A percentile compares a stretch with the other conserved stretches of the same genome.
Evolutionary conservation across 2,329 filamentous ascomycete species (phyloP).

Genomic region (Ceratocystis huliohia): DNA sequence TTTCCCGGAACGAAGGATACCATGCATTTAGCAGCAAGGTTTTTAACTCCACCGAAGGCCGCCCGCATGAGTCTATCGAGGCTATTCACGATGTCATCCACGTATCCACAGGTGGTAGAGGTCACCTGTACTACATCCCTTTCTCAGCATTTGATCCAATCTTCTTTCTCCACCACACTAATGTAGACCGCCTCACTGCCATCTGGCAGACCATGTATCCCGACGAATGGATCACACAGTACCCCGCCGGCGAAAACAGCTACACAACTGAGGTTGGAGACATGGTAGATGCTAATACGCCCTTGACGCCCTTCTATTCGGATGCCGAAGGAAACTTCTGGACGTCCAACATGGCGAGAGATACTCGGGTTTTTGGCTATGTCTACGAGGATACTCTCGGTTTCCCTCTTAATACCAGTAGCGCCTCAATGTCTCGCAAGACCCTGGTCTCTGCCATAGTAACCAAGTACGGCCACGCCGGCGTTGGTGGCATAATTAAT

Average conservation of each 20-base stretch:
- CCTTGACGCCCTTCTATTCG: constrained; percentile 55
- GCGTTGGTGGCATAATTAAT: constrained; percentile 45
- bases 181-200: constrained; percentile 61
- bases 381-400: constrained; percentile 52
- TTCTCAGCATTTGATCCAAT: constrained; percentile 69
- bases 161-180: constrained; percentile 66
- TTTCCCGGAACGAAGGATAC: constrained; percentile 55
- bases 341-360: constrained; percentile 50
- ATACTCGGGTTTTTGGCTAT: constrained; percentile 54
- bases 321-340: constrained; percentile 49
- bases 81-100: constrained; percentile 53
- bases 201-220: constrained; percentile 68
- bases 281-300: constrained; percentile 41
- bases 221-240: constrained; percentile 49
- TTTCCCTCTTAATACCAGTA: constrained; percentile 22
- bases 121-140: constrained; percentile 58
- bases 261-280: constrained; percentile 47
- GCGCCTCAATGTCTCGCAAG: constrained; percentile 18
- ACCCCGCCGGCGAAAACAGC: constrained; percentile 42
- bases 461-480: constrained; percentile 30
- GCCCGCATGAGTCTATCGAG: constrained; percentile 51
- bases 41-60: constrained; percentile 38
- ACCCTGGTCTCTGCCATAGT: constrained; percentile 25
- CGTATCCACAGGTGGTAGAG: constrained; percentile 43
- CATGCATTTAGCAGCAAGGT: constrained; percentile 57